These are phyloP conservation scores for Lactifluus volemus DNA, from an alignment of 768 basidiomycete species.

Conservation along the genomic window DNA sequence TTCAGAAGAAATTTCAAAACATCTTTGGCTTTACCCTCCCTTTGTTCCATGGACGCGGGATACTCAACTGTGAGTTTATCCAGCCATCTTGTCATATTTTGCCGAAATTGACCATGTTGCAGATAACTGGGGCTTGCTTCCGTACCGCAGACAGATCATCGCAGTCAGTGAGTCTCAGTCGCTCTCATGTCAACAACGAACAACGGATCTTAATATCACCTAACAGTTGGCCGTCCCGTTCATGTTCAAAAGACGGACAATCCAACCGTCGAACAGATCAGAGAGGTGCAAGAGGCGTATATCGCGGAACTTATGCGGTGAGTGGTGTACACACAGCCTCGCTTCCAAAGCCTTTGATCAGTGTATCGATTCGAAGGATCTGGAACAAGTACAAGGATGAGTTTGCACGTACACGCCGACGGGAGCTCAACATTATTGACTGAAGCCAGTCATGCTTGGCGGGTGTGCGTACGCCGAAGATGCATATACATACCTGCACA, in stretches of 20 bases:
- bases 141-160: constrained; percentile 92
- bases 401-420: constrained; percentile 75
- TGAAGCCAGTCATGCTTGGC: constrained; percentile 24
- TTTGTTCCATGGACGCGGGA: constrained; percentile 91
- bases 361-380: constrained; percentile 45
- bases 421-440: constrained; percentile 73
- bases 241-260: constrained; percentile 66
- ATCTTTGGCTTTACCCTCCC: constrained; percentile 95
- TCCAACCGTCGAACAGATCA: constrained; percentile 75
- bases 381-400: constrained; percentile 96
- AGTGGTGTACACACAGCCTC: constrained; percentile 23
- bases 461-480: neutral
- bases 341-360: neutral
- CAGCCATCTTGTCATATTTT: neutral
- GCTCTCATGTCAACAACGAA: neutral
- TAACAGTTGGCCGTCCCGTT: constrained; percentile 81
- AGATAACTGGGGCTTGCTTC: constrained; percentile 96
- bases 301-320: constrained; percentile 89
- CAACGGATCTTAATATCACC: neutral
- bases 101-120: neutral
- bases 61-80: constrained; percentile 74
- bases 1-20: constrained; percentile 88
- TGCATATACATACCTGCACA: neutral
- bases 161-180: constrained; percentile 71
- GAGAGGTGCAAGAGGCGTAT: constrained; percentile 71